These are phyloP conservation scores for Zangia roseola DNA, from an alignment of 768 basidiomycete genomes.

Conservation along the genomic window DNA sequence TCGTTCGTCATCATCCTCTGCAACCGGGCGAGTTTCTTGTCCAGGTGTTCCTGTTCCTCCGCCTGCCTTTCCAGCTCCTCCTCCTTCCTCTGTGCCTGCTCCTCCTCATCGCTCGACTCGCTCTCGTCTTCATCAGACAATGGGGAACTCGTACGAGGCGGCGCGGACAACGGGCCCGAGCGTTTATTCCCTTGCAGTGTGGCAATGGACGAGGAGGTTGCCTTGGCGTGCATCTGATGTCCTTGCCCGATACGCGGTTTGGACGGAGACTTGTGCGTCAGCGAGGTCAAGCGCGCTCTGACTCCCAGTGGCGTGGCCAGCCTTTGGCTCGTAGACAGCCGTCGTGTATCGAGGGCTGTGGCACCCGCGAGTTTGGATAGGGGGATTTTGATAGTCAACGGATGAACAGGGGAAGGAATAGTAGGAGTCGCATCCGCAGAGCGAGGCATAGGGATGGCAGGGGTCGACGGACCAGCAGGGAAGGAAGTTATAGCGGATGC, in stretches of 20 bases:
- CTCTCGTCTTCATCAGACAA: conserved; percentile 50
- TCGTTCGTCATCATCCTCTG: conserved; percentile 75
- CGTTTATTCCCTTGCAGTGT: conserved; percentile 56
- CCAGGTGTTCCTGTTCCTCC: conserved; percentile 67
- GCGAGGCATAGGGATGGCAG: conserved; percentile 10
- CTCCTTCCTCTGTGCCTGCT: conserved; percentile 49
- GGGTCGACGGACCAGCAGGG: conserved; percentile 12
- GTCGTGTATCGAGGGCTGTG: conserved; percentile 12
- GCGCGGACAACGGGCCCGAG: conserved; percentile 20
- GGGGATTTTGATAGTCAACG: conserved; percentile 29
- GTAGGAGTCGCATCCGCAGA: conserved; percentile 16
- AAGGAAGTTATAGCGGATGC: conserved; percentile 32
- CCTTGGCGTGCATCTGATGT: conserved; percentile 37
- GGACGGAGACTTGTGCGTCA: conserved; percentile 51
- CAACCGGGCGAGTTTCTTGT: conserved; percentile 65
- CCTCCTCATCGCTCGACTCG: conserved; percentile 63
- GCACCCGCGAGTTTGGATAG: conserved; percentile 6
- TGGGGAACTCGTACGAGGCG: conserved; percentile 47
- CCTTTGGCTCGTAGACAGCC: conserved; percentile 42
- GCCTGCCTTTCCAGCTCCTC: conserved; percentile 67
- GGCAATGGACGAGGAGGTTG: conserved; percentile 67
- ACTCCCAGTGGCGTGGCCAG: conserved; percentile 58
- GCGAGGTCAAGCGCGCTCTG: conserved; percentile 68
- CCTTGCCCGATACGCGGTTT: conserved; percentile 25
- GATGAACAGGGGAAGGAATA: conserved; percentile 7